Conservation (phyloP, 805 yeast species). For the Kuraishia floccosa region DNA sequence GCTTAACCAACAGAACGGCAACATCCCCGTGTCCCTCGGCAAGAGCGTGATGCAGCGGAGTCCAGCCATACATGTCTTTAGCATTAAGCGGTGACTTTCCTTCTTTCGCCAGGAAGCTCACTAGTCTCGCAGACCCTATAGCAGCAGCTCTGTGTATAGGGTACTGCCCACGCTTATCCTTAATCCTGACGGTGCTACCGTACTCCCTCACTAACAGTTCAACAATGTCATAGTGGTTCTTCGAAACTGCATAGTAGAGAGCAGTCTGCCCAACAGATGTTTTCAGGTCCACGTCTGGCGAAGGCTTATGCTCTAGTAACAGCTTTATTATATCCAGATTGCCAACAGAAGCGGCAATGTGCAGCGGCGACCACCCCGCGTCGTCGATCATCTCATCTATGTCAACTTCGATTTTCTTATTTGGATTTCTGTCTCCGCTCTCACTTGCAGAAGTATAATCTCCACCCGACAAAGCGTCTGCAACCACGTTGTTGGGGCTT, state of each 20-base stretch:
- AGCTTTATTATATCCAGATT: slow-evolving; percentile 36
- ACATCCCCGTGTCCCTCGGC: slow-evolving; percentile 85
- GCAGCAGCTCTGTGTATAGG: slow-evolving; percentile 82
- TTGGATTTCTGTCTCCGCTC: too few relatives aligned
- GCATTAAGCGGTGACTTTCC: slow-evolving; percentile 57
- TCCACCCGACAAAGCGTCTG: slow-evolving; percentile 1
- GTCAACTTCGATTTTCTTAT: slow-evolving; percentile 30
- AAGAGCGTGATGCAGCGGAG: slow-evolving; percentile 79
- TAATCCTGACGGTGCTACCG: slow-evolving; percentile 50
- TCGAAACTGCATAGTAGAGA: slow-evolving; percentile 68
- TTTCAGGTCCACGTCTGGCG: slow-evolving; percentile 47
- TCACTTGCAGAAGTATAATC: background rate
- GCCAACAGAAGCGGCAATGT: slow-evolving; percentile 74
- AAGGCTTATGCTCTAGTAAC: slow-evolving; percentile 38
- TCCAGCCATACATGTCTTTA: slow-evolving; percentile 67
- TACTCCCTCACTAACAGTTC: slow-evolving; percentile 37
- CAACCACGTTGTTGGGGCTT: slow-evolving; percentile 18
- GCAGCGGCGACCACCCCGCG: slow-evolving; percentile 84
- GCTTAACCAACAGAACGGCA: slow-evolving; percentile 46
- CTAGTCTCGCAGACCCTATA: slow-evolving; percentile 50
- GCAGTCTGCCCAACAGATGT: slow-evolving; percentile 65
- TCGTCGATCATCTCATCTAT: slow-evolving; percentile 61
- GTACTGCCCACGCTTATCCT: slow-evolving; percentile 54
- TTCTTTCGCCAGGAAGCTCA: slow-evolving; percentile 37
- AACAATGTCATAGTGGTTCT: slow-evolving; percentile 45